phyloP scores from a whole-genome alignment of 2,329 filamentous ascomycete genomes.

The Colletotrichum musae region DNA sequence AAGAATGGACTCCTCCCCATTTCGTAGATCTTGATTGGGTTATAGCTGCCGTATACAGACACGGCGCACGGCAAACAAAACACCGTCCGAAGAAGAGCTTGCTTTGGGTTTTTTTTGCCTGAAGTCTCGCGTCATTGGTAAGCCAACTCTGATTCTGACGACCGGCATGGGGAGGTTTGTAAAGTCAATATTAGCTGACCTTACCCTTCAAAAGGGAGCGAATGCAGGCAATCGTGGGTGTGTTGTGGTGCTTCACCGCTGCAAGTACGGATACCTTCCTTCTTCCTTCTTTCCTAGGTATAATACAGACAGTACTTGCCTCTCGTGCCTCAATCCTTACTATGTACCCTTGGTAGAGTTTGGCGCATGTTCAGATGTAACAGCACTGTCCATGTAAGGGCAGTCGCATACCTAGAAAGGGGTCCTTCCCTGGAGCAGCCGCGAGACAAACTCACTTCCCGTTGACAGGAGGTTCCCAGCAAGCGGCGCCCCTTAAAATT shows the following conservation, averaged over 20 bases:
- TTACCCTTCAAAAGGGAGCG: no score
- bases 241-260: neutral
- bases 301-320: no score
- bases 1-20: conserved; percentile 7
- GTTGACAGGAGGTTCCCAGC: conserved; percentile 1
- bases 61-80: conserved; percentile 9
- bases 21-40: neutral
- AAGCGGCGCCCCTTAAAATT: conserved; percentile 19
- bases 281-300: no score
- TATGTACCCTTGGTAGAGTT: neutral
- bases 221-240: neutral
- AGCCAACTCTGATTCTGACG: neutral
- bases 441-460: conserved; percentile 15
- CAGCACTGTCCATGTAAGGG: neutral
- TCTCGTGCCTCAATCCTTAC: no score
- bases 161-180: no score
- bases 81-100: conserved; percentile 26
- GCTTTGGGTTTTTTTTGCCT: conserved; percentile 1
- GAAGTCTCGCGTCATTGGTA: neutral
- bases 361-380: conserved; percentile 17
- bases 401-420: conserved; percentile 4
- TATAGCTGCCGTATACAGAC: no score
- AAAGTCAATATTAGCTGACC: no score
- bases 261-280: no score
- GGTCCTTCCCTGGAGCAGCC: conserved; percentile 27